Evolutionary conservation across 2,329 filamentous ascomycete genomes (phyloP).

Genomic region (Xylariaceae sp.): DNA sequence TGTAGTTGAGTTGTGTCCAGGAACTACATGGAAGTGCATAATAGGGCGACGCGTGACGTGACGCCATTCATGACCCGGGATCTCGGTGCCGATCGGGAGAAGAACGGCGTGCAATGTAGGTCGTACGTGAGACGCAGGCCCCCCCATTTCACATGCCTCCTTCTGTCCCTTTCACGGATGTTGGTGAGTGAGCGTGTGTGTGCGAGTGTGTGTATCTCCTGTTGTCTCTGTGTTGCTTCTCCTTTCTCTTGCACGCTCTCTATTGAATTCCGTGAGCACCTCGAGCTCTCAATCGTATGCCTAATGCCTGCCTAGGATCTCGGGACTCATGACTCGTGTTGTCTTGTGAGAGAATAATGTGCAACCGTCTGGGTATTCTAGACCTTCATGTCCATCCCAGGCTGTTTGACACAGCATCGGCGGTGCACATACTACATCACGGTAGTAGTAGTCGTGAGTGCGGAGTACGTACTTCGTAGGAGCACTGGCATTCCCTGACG

Average conservation of each 20-base stretch:
- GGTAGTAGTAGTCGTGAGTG: background rate
- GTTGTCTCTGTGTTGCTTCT: background rate
- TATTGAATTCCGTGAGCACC: background rate
- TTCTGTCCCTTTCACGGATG: background rate
- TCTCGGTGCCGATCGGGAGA: constrained; percentile 19
- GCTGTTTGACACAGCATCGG: background rate
- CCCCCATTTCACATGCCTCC: background rate
- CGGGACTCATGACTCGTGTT: background rate
- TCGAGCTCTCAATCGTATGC: background rate
- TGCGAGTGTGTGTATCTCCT: background rate
- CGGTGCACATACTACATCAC: background rate
- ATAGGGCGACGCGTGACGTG: constrained; percentile 3
- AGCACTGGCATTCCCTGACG: too few relatives aligned
- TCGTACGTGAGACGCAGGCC: background rate
- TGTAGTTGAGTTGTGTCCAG: background rate
- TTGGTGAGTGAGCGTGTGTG: background rate
- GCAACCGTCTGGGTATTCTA: background rate
- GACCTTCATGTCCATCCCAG: background rate
- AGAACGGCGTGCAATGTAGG: constrained; percentile 3
- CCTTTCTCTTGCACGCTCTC: background rate
- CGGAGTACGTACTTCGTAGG: too few relatives aligned
- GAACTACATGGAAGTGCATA: constrained; percentile 3
- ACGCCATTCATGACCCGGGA: constrained; percentile 15
- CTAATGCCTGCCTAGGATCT: background rate
- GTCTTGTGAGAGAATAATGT: background rate